Base-by-base conservation (phyloP, 345 rosid species). In the Dimocarpus longan region DNA sequence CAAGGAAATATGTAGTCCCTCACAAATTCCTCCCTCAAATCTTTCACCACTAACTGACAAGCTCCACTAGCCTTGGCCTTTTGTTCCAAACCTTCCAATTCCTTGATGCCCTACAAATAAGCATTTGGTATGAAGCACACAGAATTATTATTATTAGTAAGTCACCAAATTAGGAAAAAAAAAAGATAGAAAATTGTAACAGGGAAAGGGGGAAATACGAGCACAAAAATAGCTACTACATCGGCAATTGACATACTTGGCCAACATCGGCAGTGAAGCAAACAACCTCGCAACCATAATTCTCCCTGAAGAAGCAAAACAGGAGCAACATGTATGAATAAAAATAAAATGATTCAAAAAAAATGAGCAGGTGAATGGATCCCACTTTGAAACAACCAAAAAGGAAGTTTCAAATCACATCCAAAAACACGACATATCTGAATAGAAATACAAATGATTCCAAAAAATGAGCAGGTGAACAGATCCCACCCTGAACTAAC, bases 251-350 rank as follows among this genome's bases (percentile, higher is more conserved):
- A 71, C 84, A 76, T 90, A 94, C 99, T 88, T 96, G 99, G 68
- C 98, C 99, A 86, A 96, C 99, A 80, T 96, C 98, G 0, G 97
- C 98, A 8, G 99, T 96, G 86, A 96, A 96, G 89, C 99, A 96
- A 76, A 96, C 99, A 85, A 96, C 99, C 86, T 96, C 98, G 75
- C 98, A 96, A n/a, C 97, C 97, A 83, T 96, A 96, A 72, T 93
- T 96, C 86, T 94, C 98, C 86, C 98, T 96, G 83, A 28, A 82
- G 73, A 48, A 67, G 32, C 10, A 60, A 59, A 76, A 69, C 71
- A 66, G 8, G 21, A 44, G 83, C 72, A 42, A 18, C 12, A 64
- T 11, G 9, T 28, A 46, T 46, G 46, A 7, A 76, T 12, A 32
- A 32, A 10, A 50, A n/a, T 11, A 15, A 37, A 73, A 26, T 42